Evolutionary conservation across 371 early-diverging fungal genomes (phyloP), one percentile per base, ranked within the genome.

Genomic region (Rhizopus sp.): DNA sequence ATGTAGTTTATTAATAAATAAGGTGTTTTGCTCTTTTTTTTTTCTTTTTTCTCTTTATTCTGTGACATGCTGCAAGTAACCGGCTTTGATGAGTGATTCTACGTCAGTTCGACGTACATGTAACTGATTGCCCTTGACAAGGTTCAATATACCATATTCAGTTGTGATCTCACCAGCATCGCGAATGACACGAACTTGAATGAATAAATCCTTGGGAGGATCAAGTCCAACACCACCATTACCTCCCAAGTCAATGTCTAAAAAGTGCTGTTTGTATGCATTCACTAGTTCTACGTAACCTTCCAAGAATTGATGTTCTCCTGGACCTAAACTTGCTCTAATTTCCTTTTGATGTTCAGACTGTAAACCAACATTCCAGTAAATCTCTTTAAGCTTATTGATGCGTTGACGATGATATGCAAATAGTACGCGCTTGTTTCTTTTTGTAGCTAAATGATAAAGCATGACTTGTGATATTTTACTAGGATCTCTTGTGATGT

Each of bases 141-240:
- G 72, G 49, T 81, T 79, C 50, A 92, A 68, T 0, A 81, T 71
- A 5, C 96, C 96, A 52, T 77, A 87, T 59, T 94, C 94, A 0
- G 94, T 92, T 46, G 85, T 81, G 40, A 95, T 88, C 67, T 93
- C 90, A 30, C 97, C 96, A 53, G 90, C 88, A 58, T 96, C 96
- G 56, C 80, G 81, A 40, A 93, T 46, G 3, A 96, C 97, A 12
- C 96, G 76, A 15, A 96, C 92, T 59, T 91, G 90, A 29, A 94
- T 88, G 66, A 88, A 94, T 63, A 93, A 66, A 58, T 96, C 96
- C 60, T 83, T 81, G 3, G 97, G 97, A 29, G 96, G 96, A 4
- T 87, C 76, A 42, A 89, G 77, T 44, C 89, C 85, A 33, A 74
- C 72, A 29, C 90, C 83, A 50, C 89, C 84, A 56, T 77, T 70